phyloP scores from a whole-genome alignment of 2,329 filamentous ascomycete species.

The Xylariaceae sp. region DNA sequence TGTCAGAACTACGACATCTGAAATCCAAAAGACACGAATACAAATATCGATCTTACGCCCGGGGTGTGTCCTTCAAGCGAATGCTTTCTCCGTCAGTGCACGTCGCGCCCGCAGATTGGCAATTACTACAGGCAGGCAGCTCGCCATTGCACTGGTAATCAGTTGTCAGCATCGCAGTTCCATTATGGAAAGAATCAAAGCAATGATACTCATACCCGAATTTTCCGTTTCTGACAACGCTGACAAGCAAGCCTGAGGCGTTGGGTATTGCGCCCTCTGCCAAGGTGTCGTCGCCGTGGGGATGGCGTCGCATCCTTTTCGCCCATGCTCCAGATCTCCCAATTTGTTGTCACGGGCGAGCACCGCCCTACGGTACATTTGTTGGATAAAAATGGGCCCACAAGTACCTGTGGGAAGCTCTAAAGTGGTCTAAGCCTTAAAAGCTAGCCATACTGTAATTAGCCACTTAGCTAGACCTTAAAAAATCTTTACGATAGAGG shows the following conservation, averaged over 20 bases:
- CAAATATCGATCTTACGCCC: slow-evolving; percentile 33
- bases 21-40: not conserved
- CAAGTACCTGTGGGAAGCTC: too few species aligned
- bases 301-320: too few species aligned
- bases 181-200: not conserved
- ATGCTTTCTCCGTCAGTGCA: slow-evolving; percentile 15
- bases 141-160: slow-evolving; percentile 13
- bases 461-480: too few species aligned
- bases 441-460: too few species aligned
- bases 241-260: slow-evolving; percentile 11
- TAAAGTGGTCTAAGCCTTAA: too few species aligned
- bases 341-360: too few species aligned
- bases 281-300: not conserved
- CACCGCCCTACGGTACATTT: too few species aligned
- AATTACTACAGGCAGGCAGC: slow-evolving; percentile 11
- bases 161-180: not conserved
- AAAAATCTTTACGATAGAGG: too few species aligned
- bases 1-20: too few species aligned
- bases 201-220: slow-evolving; percentile 33
- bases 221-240: slow-evolving; percentile 47
- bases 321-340: too few species aligned
- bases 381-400: too few species aligned
- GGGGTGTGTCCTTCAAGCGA: slow-evolving; percentile 29
- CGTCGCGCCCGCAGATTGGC: slow-evolving; percentile 10
- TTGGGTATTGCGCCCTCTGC: slow-evolving; percentile 5